Evolutionary conservation across 2,329 filamentous ascomycete genomes (phyloP).

Genomic region (Chrysoporthe deuterocubensis): DNA sequence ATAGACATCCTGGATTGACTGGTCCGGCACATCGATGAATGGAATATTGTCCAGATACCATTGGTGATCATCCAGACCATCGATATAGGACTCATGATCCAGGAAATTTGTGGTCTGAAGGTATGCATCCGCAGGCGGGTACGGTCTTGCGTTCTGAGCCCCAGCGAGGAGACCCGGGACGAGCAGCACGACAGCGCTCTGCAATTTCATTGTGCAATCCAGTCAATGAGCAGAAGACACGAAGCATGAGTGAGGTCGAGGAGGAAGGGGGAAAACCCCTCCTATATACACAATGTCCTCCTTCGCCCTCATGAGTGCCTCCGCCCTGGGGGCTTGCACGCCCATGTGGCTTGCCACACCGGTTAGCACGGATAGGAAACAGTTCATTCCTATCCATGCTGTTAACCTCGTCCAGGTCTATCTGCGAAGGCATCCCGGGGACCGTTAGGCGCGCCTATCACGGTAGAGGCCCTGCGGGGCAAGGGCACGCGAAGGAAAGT

Average conservation of each 20-base stretch:
- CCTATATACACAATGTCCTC: not conserved
- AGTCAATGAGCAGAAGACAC: not conserved
- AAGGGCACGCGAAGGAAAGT: not conserved
- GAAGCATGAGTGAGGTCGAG: not conserved
- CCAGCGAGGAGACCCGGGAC: not conserved
- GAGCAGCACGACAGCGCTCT: not conserved
- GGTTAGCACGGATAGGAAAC: not conserved
- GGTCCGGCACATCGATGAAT: not conserved
- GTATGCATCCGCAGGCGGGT: conserved; percentile 2
- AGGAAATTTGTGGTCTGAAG: not conserved
- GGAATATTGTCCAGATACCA: conserved; percentile 2
- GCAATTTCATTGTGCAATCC: not conserved
- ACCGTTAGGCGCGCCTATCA: not conserved
- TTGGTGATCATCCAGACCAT: not conserved
- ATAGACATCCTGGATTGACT: not conserved
- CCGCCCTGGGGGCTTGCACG: not conserved
- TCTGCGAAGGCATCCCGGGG: not conserved
- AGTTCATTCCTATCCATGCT: not conserved
- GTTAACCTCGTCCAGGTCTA: not conserved
- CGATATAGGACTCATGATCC: not conserved
- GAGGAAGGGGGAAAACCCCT: not conserved
- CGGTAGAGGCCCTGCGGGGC: not conserved
- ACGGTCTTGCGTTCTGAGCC: not conserved
- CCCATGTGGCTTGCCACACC: not conserved
- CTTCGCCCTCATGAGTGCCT: not conserved